A percentile compares a stretch with the other conserved stretches of the same genome.
Evolutionary conservation across 2,329 filamentous ascomycete genomes (phyloP).

Genomic region (Verticillium nubilum): DNA sequence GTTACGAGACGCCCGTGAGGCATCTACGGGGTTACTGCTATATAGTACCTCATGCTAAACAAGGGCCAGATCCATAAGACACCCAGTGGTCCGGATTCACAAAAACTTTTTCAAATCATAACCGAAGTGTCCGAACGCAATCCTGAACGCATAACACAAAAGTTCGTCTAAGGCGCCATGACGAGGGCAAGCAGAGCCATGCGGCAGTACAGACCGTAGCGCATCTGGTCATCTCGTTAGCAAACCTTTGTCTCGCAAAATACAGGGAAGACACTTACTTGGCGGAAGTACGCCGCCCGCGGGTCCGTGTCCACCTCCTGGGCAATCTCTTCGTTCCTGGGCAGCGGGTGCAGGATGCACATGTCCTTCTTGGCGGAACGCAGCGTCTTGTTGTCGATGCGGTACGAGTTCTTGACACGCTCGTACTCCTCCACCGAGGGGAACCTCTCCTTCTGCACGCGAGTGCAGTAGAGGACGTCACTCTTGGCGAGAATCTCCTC

Average conservation of each 20-base stretch:
- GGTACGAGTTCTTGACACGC: slow-evolving; percentile 78
- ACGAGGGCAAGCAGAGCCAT: slow-evolving; percentile 96
- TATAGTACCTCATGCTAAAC: background rate
- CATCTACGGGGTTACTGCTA: background rate
- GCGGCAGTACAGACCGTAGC: slow-evolving; percentile 93
- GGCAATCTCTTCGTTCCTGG: slow-evolving; percentile 85
- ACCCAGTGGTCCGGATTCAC: background rate
- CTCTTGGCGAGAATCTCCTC: slow-evolving; percentile 79
- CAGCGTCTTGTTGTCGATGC: slow-evolving; percentile 85
- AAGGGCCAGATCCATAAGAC: slow-evolving; percentile 6
- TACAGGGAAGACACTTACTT: slow-evolving; percentile 60
- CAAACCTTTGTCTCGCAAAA: slow-evolving; percentile 2
- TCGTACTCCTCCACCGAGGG: slow-evolving; percentile 76
- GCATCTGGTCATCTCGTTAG: slow-evolving; percentile 66
- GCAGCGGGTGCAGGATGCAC: slow-evolving; percentile 93
- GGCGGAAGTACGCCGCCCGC: slow-evolving; percentile 95
- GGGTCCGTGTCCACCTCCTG: slow-evolving; percentile 98
- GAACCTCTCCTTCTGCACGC: slow-evolving; percentile 96
- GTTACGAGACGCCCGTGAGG: background rate
- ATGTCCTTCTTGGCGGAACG: slow-evolving; percentile 89
- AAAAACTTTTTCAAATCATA: slow-evolving; percentile 4
- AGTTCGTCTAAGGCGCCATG: slow-evolving; percentile 43
- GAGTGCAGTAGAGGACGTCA: slow-evolving; percentile 94
- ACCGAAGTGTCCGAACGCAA: slow-evolving; percentile 8
- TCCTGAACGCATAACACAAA: slow-evolving; percentile 6